A percentile compares a stretch with the other conserved stretches of the same genome.
phyloP scores from a whole-genome alignment of 2,329 filamentous ascomycete species.

The Trichoderma guizhouense region DNA sequence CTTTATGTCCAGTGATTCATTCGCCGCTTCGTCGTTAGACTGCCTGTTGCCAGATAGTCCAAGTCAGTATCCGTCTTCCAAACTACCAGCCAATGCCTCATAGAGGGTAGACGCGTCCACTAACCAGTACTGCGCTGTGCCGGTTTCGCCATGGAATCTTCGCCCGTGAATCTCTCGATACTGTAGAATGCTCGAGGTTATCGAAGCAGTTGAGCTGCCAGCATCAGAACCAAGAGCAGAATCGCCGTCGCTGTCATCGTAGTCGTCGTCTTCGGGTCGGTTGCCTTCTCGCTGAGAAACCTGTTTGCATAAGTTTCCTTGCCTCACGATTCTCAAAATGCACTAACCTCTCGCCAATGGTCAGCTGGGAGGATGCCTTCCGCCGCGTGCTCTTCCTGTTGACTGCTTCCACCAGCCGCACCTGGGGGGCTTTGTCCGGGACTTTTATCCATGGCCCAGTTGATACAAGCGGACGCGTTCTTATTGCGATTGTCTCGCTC shows the following conservation, averaged over 20 bases:
- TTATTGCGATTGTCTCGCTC: not conserved
- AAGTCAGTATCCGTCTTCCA: not conserved
- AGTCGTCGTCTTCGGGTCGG: conserved; percentile 1
- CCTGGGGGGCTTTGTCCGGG: not conserved
- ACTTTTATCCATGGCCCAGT: not conserved
- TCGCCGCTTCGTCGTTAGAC: conserved; percentile 26
- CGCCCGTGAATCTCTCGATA: conserved; percentile 33
- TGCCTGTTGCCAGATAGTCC: not conserved
- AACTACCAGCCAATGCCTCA: not conserved
- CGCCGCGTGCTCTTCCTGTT: not conserved
- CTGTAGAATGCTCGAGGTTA: conserved; percentile 33
- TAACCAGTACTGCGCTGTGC: conserved; percentile 13
- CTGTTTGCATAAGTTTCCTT: not conserved
- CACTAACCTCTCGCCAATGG: conserved; percentile 17
- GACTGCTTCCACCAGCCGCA: not conserved
- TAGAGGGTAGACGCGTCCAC: not conserved
- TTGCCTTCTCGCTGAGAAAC: not conserved
- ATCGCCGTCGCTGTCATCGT: conserved; percentile 25
- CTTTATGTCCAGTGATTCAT: conserved; percentile 18
- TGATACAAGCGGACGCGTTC: too few relatives aligned
- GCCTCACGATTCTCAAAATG: too few relatives aligned
- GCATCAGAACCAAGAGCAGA: conserved; percentile 25
- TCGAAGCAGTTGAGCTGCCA: conserved; percentile 30
- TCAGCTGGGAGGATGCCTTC: conserved; percentile 15
- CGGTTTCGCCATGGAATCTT: conserved; percentile 27